A percentile compares a stretch with the other conserved stretches of the same genome.
Conservation (phyloP, 164 flowering plant genomes). For the Chimonanthus salicifolius region DNA sequence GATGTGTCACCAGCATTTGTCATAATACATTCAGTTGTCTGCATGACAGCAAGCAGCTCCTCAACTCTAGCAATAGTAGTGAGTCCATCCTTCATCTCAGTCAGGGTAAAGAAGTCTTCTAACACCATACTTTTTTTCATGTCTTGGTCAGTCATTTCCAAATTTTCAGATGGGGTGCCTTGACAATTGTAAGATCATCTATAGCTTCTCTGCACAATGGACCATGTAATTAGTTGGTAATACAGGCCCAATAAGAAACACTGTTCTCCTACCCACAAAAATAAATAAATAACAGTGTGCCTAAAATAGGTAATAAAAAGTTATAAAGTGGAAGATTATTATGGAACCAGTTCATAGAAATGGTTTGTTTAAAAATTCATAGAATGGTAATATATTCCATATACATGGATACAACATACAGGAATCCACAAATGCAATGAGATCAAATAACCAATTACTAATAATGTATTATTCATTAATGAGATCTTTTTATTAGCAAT, state of each 20-base stretch:
- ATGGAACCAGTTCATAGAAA: too few relatives aligned
- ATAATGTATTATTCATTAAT: too few relatives aligned
- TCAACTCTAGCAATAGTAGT: conserved; percentile 63
- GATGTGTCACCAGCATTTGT: conserved; percentile 62
- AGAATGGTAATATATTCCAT: too few relatives aligned
- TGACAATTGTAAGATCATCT: not conserved
- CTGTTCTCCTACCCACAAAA: too few relatives aligned
- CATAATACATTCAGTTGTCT: conserved; percentile 39
- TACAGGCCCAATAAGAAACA: not conserved
- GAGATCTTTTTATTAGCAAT: too few relatives aligned
- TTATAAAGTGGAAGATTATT: too few relatives aligned
- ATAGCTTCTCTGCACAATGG: not conserved
- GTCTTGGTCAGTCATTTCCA: conserved; percentile 21
- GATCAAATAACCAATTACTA: not conserved
- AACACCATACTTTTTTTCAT: conserved; percentile 55
- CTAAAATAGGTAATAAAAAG: not conserved
- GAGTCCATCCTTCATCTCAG: conserved; percentile 89
- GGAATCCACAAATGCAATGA: not conserved
- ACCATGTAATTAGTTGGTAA: not conserved
- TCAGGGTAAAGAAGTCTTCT: conserved; percentile 75
- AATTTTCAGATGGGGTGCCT: not conserved
- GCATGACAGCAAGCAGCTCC: conserved; percentile 67
- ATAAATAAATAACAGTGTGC: not conserved
- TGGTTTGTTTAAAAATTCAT: too few relatives aligned
- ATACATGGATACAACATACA: not conserved